Conservation (phyloP, 768 basidiomycete species). For the Amanita pseudoporphyria region DNA sequence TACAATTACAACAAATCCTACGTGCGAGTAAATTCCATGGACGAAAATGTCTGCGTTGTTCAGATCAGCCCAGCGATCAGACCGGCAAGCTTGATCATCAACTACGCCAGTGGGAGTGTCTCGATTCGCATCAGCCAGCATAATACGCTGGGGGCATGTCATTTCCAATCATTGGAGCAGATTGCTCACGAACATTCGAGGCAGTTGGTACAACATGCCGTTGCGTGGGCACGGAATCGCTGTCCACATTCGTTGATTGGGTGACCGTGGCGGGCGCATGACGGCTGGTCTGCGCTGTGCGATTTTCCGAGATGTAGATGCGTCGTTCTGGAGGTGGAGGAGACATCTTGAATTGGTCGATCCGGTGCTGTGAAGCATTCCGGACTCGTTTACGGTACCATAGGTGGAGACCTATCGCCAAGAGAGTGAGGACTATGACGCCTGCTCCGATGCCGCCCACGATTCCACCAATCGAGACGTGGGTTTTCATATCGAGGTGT, state of each 20-base stretch:
- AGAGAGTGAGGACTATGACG: neutral
- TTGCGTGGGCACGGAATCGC: neutral
- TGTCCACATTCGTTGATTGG: neutral
- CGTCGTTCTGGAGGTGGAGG: neutral
- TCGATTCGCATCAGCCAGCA: neutral
- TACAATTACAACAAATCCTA: too few relatives aligned
- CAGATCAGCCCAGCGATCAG: too few relatives aligned
- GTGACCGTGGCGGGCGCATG: neutral
- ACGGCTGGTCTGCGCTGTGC: neutral
- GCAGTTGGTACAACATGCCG: neutral
- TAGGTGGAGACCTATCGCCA: neutral
- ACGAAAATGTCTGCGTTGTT: too few relatives aligned
- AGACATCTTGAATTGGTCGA: neutral
- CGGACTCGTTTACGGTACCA: neutral
- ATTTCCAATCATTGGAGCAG: too few relatives aligned
- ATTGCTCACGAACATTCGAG: too few relatives aligned
- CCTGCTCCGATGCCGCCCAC: neutral
- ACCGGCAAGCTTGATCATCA: neutral
- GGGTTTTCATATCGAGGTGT: neutral
- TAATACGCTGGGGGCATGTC: neutral
- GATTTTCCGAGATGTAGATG: neutral
- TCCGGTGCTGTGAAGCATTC: neutral
- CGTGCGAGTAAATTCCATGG: too few relatives aligned
- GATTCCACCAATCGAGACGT: neutral
- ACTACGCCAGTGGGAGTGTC: too few relatives aligned